phyloP scores from a whole-genome alignment of 2,329 filamentous ascomycete species.

The Ophiognomonia clavigignenti-juglandacearum region DNA sequence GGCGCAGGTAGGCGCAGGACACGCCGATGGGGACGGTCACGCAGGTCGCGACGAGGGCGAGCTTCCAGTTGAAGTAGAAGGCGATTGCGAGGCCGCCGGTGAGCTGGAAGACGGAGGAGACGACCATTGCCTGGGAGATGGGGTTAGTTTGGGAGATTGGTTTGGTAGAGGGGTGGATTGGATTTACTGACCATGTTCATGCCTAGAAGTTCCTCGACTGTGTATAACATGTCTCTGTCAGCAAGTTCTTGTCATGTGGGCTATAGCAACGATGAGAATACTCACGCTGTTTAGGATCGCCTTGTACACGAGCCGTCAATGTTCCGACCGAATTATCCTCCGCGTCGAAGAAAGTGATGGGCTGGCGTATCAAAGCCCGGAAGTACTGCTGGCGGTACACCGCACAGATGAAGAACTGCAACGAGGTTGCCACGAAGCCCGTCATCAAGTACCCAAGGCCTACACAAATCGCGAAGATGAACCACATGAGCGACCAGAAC shows the following conservation, averaged over 20 bases:
- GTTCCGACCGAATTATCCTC: slow-evolving; percentile 57
- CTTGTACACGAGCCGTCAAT: slow-evolving; percentile 50
- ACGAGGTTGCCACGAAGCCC: slow-evolving; percentile 36
- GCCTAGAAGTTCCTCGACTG: slow-evolving; percentile 56
- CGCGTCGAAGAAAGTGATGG: slow-evolving; percentile 55
- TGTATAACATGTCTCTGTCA: too few relatives aligned
- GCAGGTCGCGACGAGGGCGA: slow-evolving; percentile 62
- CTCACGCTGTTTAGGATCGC: slow-evolving; percentile 47
- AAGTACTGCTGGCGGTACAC: slow-evolving; percentile 59
- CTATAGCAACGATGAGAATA: too few relatives aligned
- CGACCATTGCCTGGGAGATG: slow-evolving; percentile 39
- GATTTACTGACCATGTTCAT: slow-evolving; percentile 45
- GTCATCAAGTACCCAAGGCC: slow-evolving; percentile 38
- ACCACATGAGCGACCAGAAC: slow-evolving; percentile 65
- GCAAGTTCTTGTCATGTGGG: too few relatives aligned
- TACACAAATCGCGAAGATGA: slow-evolving; percentile 22
- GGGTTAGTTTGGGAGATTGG: background rate
- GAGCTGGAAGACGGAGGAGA: slow-evolving; percentile 60
- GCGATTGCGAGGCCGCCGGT: slow-evolving; percentile 61
- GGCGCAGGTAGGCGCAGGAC: slow-evolving; percentile 43
- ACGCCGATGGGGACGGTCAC: slow-evolving; percentile 51
- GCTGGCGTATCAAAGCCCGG: slow-evolving; percentile 53
- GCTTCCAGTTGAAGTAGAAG: slow-evolving; percentile 72
- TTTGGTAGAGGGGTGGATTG: background rate
- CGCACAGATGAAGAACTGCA: slow-evolving; percentile 43